Base-by-base conservation (phyloP, 148 eudicot species). In the Nepenthes gracilis region DNA sequence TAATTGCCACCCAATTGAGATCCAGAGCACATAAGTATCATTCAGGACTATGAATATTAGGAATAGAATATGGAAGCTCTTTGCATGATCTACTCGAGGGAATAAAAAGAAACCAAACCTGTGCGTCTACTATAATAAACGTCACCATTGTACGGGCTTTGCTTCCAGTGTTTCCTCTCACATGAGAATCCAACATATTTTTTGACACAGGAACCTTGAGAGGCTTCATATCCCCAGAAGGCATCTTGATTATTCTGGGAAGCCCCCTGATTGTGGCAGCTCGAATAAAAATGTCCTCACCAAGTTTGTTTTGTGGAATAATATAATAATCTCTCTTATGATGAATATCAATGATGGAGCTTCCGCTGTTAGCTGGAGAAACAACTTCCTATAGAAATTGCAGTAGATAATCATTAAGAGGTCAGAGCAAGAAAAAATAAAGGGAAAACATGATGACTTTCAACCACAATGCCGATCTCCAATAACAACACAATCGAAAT, bases 281-380 rank as follows among this genome's bases (percentile, higher is more conserved):
- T 71, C 92, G 80, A 59, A 93, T 81, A 52, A 74, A 93, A 74
- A 93, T 85, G 70, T 93, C 95, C 74, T 81, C 86, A 56, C 99
- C 97, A 62, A 93, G 96, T 75, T 80, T 82, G 69, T 93, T 93
- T 62, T 78, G 89, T 52, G 99, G 99, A 54, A 89, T 68, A 53
- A 93, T 83, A 70, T 64, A 79, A 74, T 89, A 85, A 75, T 78
- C 64, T 72, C 73, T 84, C 65, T 73, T 83, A 63, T 86, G 86
- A 74, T 86, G 95, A 50, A 89, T 72, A 23, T 80, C 86, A 75
- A 78, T 70, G 63, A 72, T 66, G 57, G 85, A 73, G 62, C 74
- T 72, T 62, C 65, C 73, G 53, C 63, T 75, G 72, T 61, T 54
- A 40, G 74, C 54, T 14, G 86, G 77, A 67, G 99, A 78, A 69